Base-by-base conservation (phyloP, 164 flowering plant genomes). In the Aristolochia fimbriata region DNA sequence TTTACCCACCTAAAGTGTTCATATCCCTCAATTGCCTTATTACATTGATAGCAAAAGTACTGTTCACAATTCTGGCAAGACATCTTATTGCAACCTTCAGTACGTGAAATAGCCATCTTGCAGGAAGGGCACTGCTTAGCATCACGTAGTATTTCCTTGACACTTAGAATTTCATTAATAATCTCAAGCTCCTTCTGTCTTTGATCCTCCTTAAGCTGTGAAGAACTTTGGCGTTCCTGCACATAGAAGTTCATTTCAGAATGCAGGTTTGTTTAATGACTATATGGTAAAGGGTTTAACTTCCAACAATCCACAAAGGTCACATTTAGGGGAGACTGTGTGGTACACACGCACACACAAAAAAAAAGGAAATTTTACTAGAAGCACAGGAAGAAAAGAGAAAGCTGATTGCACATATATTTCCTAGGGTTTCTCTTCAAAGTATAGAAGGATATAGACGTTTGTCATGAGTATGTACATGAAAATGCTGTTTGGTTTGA, bases 61-160 rank as follows among this genome's bases (percentile, higher is more conserved):
- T 74, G 70, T 52, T 87, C 96, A 75, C 98, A 92, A 61, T 87
- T 84, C 1, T 55, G 17, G 57, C 98, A 89, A 1, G 70, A 83
- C 91, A 92, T 92, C 79, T 89, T 87, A 73, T 89, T 92, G 77
- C 98, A 92, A 66, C 96, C 98, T 75, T 81, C 96, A 50, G 65
- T 84, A 63, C 80, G 74, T 13, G 93, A 85, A 57, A 92, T 87
- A 27, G 96, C 96, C 76, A 84, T 80, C 74, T 87, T 83, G 76
- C 98, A 92, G 25, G 81, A 67, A 57, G 98, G 98, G 71, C 96
- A 92, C 68, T 80, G 98, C 72, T 86, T 89, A 15, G 96, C 69
- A 77, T 76, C 84, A 57, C 81, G 76, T 30, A 70, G 77, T 58
- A 87, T 70, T 73, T 83, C 93, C 73, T 65, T 81, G 51, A 84